Conservation (phyloP, 768 basidiomycete genomes). For the Suillus weaverae region DNA sequence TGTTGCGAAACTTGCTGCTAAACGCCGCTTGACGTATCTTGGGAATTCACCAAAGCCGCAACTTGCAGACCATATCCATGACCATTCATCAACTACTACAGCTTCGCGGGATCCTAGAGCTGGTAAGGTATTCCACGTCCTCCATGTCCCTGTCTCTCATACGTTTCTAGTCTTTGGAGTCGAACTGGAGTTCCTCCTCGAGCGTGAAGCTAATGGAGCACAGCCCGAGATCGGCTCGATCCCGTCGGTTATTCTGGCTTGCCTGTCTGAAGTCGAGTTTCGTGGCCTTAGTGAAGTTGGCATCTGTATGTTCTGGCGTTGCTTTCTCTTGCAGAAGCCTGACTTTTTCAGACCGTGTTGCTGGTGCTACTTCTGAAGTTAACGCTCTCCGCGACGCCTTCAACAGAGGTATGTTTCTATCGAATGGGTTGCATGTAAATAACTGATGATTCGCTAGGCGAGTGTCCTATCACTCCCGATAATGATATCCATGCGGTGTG, state of each 20-base stretch:
- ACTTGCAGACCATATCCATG: slow-evolving; percentile 71
- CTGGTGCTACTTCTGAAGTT: slow-evolving; percentile 72
- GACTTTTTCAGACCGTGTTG: slow-evolving; percentile 65
- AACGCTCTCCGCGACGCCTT: slow-evolving; percentile 70
- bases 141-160: slow-evolving; percentile 10
- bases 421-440: not conserved
- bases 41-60: slow-evolving; percentile 75
- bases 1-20: slow-evolving; percentile 71
- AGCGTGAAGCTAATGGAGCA: slow-evolving; percentile 57
- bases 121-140: slow-evolving; percentile 44
- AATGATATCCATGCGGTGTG: slow-evolving; percentile 84
- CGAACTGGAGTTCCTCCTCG: slow-evolving; percentile 65
- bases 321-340: not conserved
- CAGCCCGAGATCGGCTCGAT: slow-evolving; percentile 57
- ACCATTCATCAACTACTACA: slow-evolving; percentile 45
- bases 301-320: slow-evolving; percentile 59
- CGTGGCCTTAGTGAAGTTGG: slow-evolving; percentile 81
- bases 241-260: slow-evolving; percentile 64
- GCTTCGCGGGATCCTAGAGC: slow-evolving; percentile 72
- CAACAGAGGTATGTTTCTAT: slow-evolving; percentile 54
- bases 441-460: slow-evolving; percentile 37
- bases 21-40: slow-evolving; percentile 78
- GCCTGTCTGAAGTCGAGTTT: slow-evolving; percentile 67
- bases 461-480: slow-evolving; percentile 54
- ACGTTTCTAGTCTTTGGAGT: slow-evolving; percentile 65